Evolutionary conservation across 202 grass and related monocot species (phyloP).

Genomic region (Eragrostis tef): DNA sequence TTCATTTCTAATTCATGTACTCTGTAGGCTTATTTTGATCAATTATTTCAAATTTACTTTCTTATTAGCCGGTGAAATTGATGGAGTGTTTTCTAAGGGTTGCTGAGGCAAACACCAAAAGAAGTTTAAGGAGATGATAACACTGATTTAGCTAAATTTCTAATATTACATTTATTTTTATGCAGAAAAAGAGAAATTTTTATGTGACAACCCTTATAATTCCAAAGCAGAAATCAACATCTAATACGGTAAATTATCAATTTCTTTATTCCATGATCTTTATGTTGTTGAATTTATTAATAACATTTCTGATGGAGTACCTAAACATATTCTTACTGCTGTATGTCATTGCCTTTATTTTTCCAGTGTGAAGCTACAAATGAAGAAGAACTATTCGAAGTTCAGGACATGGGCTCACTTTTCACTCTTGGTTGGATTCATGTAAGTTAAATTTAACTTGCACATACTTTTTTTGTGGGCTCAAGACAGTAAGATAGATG

Average conservation of each 20-base stretch:
- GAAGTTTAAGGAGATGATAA: constrained; percentile 59
- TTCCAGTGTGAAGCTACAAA: constrained; percentile 96
- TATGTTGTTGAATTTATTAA: constrained; percentile 5
- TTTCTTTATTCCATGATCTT: not conserved
- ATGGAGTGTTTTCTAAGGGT: constrained; percentile 98
- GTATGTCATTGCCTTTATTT: constrained; percentile 28
- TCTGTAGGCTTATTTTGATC: constrained; percentile 32
- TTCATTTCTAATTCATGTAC: constrained; percentile 45
- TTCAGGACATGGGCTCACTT: constrained; percentile 88
- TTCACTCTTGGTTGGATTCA: constrained; percentile 99
- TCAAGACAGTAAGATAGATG: constrained; percentile 38
- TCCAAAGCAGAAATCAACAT: constrained; percentile 95
- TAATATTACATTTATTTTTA: constrained; percentile 54
- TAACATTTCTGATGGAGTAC: constrained; percentile 4
- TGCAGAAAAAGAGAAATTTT: constrained; percentile 98
- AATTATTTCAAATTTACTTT: constrained; percentile 39
- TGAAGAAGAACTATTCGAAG: constrained; percentile 99
- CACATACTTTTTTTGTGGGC: constrained; percentile 22
- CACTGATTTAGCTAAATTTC: constrained; percentile 36
- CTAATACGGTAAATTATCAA: constrained; percentile 80
- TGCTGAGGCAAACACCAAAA: constrained; percentile 85
- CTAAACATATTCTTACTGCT: constrained; percentile 12
- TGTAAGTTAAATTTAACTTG: constrained; percentile 69
- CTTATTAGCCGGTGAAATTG: constrained; percentile 84
- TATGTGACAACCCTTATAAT: constrained; percentile 92